phyloP scores from a whole-genome alignment of 2,329 filamentous ascomycete species.

The Xylaria sp. region DNA sequence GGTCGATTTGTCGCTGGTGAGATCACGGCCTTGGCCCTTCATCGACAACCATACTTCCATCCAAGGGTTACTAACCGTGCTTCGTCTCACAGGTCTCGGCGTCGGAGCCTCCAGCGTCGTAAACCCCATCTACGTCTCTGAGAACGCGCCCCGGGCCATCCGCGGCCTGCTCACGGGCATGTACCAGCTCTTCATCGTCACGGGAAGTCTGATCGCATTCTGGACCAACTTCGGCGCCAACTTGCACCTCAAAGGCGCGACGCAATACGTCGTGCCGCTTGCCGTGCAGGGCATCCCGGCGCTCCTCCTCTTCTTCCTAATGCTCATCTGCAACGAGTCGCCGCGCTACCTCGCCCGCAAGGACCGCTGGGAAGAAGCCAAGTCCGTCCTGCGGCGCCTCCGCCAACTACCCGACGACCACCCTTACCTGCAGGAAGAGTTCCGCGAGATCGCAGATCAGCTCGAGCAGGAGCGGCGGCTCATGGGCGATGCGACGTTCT shows the following conservation, averaged over 20 bases:
- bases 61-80: background rate
- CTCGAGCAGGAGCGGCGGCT: constrained; percentile 58
- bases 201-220: constrained; percentile 40
- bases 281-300: constrained; percentile 60
- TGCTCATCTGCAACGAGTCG: constrained; percentile 59
- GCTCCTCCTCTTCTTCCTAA: constrained; percentile 51
- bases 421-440: constrained; percentile 53
- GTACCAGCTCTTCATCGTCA: constrained; percentile 44
- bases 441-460: constrained; percentile 55
- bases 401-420: constrained; percentile 49
- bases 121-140: constrained; percentile 42
- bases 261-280: constrained; percentile 53
- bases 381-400: constrained; percentile 47
- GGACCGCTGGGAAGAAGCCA: constrained; percentile 60
- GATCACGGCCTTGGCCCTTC: background rate
- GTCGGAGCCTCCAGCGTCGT: constrained; percentile 40
- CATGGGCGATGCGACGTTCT: constrained; percentile 46
- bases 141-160: constrained; percentile 41
- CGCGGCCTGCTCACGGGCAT: constrained; percentile 41
- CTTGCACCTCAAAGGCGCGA: constrained; percentile 31
- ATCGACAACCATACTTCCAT: background rate
- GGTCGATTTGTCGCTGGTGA: constrained; percentile 49
- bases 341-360: constrained; percentile 60
- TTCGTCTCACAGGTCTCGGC: constrained; percentile 32
- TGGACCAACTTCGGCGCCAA: constrained; percentile 49